These are phyloP conservation scores for Candida tetrigidarum DNA, from an alignment of 1,139 yeast genomes.

Conservation along the genomic window DNA sequence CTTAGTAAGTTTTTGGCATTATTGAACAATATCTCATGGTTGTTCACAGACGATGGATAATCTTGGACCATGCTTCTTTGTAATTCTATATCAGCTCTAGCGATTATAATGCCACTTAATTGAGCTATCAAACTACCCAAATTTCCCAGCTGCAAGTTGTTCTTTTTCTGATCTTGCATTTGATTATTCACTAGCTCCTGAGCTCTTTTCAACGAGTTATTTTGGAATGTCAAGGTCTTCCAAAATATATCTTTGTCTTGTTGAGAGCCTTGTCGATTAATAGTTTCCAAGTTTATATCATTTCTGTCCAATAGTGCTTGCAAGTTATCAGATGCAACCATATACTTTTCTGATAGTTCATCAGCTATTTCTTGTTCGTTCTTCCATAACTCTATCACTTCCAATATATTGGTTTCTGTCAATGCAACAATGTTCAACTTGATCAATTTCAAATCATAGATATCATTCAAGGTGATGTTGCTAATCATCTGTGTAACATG, in stretches of 20 bases:
- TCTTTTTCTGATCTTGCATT: conserved; percentile 21
- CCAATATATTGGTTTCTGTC: conserved; percentile 20
- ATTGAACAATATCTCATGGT: conserved; percentile 31
- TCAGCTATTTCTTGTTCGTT: conserved; percentile 23
- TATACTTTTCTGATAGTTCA: conserved; percentile 34
- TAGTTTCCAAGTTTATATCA: conserved; percentile 25
- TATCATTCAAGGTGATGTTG: conserved; percentile 27
- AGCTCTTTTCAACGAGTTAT: conserved; percentile 39
- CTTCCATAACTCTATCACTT: conserved; percentile 30
- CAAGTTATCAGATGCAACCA: conserved; percentile 48
- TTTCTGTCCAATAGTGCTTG: conserved; percentile 47
- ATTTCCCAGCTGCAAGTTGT: conserved; percentile 25
- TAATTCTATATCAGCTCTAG: conserved; percentile 57
- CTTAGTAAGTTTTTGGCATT: conserved; percentile 49
- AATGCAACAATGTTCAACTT: conserved; percentile 29
- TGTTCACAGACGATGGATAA: conserved; percentile 32
- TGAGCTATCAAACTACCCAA: conserved; percentile 44
- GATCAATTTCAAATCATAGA: conserved; percentile 28
- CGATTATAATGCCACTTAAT: conserved; percentile 47
- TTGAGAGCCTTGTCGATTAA: conserved; percentile 13
- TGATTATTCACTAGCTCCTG: conserved; percentile 34
- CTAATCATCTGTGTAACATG: conserved; percentile 29
- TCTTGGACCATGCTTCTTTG: conserved; percentile 44
- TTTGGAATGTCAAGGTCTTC: conserved; percentile 45
- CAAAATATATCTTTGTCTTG: conserved; percentile 32